Evolutionary conservation across 805 yeast genomes (phyloP).

Genomic region (Nadsonia fulvescens): DNA sequence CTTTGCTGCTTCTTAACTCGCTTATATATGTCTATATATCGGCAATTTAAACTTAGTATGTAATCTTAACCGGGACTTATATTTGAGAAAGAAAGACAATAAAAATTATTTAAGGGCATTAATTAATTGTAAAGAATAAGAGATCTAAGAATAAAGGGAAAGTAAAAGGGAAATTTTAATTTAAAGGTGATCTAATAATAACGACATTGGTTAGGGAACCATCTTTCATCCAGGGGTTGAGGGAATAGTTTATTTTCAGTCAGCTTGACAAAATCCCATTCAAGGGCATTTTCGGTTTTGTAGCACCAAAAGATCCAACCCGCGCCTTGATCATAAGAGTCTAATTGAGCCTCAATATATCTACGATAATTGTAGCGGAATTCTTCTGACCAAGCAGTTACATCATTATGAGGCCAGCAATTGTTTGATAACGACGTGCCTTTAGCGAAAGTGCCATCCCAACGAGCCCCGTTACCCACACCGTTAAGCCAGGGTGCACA

Average conservation of each 20-base stretch:
- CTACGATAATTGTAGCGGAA: slow-evolving; percentile 41
- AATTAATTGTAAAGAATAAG: too few relatives aligned
- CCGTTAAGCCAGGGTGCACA: slow-evolving; percentile 85
- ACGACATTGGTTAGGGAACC: slow-evolving; percentile 52
- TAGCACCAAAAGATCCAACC: slow-evolving; percentile 95
- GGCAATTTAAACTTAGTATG: too few relatives aligned
- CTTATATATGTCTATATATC: too few relatives aligned
- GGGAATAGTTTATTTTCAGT: slow-evolving; percentile 51
- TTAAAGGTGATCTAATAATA: slow-evolving; percentile 12
- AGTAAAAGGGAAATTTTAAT: too few relatives aligned
- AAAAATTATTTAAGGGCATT: too few relatives aligned
- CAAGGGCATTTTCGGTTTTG: slow-evolving; percentile 69
- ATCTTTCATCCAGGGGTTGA: slow-evolving; percentile 53
- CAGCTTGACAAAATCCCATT: slow-evolving; percentile 69
- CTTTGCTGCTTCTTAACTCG: too few relatives aligned
- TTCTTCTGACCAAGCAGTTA: slow-evolving; percentile 38
- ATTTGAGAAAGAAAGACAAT: too few relatives aligned
- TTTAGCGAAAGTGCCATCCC: slow-evolving; percentile 35
- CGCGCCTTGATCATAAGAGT: slow-evolving; percentile 47
- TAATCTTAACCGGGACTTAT: too few relatives aligned
- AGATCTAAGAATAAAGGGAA: too few relatives aligned
- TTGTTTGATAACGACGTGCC: slow-evolving; percentile 34
- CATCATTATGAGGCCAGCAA: slow-evolving; percentile 35
- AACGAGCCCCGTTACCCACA: slow-evolving; percentile 66
- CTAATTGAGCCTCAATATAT: slow-evolving; percentile 79